Percentiles rank a stretch among this genome's conserved stretches.
These are phyloP conservation scores for Cystoisospora suis DNA, from an alignment of 169 alveolate genomes.

Conservation along the genomic window DNA sequence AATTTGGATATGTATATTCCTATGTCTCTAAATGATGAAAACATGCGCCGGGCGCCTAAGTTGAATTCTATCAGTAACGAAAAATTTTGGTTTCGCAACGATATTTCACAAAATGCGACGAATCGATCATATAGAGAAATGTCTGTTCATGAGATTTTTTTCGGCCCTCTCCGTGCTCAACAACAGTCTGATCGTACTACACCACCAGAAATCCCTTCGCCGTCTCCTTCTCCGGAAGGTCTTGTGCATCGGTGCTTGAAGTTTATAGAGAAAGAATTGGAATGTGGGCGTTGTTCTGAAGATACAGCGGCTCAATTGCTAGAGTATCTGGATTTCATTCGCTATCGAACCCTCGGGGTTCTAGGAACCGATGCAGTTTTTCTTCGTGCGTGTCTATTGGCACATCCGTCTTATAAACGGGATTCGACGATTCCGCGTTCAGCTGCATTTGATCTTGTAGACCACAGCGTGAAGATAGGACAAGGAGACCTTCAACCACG, in stretches of 20 bases:
- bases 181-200: neutral
- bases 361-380: slow-evolving; percentile 54
- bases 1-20: slow-evolving; percentile 91
- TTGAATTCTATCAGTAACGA: slow-evolving; percentile 42
- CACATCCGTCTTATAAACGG: slow-evolving; percentile 50
- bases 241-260: slow-evolving; percentile 17
- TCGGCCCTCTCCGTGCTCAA: slow-evolving; percentile 51
- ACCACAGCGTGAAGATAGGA: slow-evolving; percentile 49
- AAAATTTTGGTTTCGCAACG: slow-evolving; percentile 59
- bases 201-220: neutral
- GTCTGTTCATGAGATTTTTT: slow-evolving; percentile 45
- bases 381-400: slow-evolving; percentile 37
- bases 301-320: slow-evolving; percentile 21
- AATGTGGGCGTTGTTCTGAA: neutral
- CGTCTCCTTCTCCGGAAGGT: neutral
- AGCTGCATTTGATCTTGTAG: slow-evolving; percentile 11
- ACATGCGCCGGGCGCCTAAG: slow-evolving; percentile 71
- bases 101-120: neutral
- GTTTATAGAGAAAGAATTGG: neutral
- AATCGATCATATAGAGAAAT: slow-evolving; percentile 6
- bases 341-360: slow-evolving; percentile 34
- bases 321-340: slow-evolving; percentile 1
- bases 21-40: slow-evolving; percentile 89
- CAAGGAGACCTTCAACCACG: neutral
- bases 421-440: slow-evolving; percentile 44